Evolutionary conservation across 805 yeast species (phyloP), one percentile per base, ranked within the genome.

Genomic region (Saturnispora sekii): DNA sequence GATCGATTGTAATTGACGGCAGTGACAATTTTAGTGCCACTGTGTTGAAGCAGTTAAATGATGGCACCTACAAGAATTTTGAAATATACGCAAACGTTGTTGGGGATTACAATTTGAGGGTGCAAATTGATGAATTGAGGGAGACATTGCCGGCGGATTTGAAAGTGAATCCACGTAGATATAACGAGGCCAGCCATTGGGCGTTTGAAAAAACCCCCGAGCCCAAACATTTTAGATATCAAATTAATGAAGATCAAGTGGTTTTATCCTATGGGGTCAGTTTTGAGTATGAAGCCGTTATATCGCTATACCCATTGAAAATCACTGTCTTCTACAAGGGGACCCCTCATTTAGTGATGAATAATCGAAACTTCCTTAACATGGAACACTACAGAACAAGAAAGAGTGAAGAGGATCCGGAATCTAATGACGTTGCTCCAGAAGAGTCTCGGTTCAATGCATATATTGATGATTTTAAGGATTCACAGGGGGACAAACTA

Each of bases 301-400:
- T 88, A 10, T 45, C 61, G 15, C 60, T 70, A 36, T 54, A 58
- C 10, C 79, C 83, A 0, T 68, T 87, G 48, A 69, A 68, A 50
- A 54, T 84, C 33, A 63, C 67, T 1, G 54, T 87, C 2, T 65
- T 45, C 17, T 66, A 73, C 43, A 61, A 76, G 2, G 74, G 69
- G 5, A 61, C 64, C 15, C 59, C 63, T 0, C 76, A 77, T 48
- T 53, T 87, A 10, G 64, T 74, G 1, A 56, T 89, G 15, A 93
- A 93, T 60, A 88, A 81, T 42, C 68, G 79, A 35, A 66, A 75
- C 31, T 73, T 86, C 39, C 63, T 93, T 48, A 90, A 90, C 56
- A 47, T 82, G n/a, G 99, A 93, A 60, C 97, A 90, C 55, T 74
- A 69, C 59, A 71, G 97, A 57, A 59, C 69, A 1, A 55, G 60